Evolutionary conservation across 116 monocot genomes (phyloP).

Genomic region (Papilionanthe hybrid): DNA sequence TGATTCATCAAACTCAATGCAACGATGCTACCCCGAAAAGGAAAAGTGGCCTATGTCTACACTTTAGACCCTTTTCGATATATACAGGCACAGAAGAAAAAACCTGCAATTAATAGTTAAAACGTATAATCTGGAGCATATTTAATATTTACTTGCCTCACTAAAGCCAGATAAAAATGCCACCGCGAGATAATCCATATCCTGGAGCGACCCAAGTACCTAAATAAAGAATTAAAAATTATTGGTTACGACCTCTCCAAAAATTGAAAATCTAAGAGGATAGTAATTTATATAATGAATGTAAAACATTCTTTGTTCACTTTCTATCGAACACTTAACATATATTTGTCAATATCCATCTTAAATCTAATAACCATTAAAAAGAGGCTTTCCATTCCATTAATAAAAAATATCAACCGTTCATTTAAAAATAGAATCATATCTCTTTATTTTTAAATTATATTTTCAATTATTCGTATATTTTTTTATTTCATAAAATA

Average conservation of each 20-base stretch:
- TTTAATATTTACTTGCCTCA: conserved; percentile 48
- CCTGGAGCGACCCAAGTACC: conserved; percentile 67
- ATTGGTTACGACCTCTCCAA: not conserved
- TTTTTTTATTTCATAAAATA: too few relatives aligned
- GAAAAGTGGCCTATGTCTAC: too few relatives aligned
- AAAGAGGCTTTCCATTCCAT: too few relatives aligned
- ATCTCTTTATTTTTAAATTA: too few relatives aligned
- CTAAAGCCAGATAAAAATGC: conserved; percentile 86
- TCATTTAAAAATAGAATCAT: too few relatives aligned
- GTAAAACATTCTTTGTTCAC: not conserved
- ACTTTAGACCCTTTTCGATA: too few relatives aligned
- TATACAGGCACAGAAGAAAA: not conserved
- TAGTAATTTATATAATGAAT: not conserved
- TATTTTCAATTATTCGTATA: too few relatives aligned
- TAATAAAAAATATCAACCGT: too few relatives aligned
- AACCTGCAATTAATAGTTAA: not conserved
- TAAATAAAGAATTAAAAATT: conserved; percentile 18
- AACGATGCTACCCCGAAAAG: too few relatives aligned
- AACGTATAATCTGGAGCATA: not conserved
- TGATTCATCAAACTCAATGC: too few relatives aligned
- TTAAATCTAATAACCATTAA: too few relatives aligned
- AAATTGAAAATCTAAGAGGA: not conserved
- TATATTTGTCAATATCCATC: too few relatives aligned
- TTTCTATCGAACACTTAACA: not conserved
- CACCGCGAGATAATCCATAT: conserved; percentile 67